Base-by-base conservation (phyloP, 2,329 filamentous ascomycete species). In the Pseudogymnoascus verrucosus region DNA sequence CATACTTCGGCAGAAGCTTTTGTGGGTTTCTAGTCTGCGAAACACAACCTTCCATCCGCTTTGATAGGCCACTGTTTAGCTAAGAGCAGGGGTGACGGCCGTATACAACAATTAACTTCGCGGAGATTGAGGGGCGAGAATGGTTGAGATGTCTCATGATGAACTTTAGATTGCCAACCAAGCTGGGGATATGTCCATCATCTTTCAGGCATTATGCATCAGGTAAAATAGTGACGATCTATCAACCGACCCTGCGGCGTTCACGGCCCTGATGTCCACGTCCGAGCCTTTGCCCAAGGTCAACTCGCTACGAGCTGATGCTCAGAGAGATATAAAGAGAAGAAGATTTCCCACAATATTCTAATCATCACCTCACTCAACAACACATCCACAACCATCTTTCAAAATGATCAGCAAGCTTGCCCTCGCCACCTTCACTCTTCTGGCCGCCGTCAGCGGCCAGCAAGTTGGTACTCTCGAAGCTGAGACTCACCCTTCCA, bases 401-500 rank as follows among this genome's bases (percentile, higher is more conserved):
- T 61, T 61, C 59, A 61, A 23, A 61, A 61, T 61, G 59, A 39
- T 39, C 59, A 39, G 23, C 34, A 42, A 26, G 34, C 59, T 61
- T 61, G 59, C 59, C 12, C 59, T 61, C 59, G 59, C 59, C 64
- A 72, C 75, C 64, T 72, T 75, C 63, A 72, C 74, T 63, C 73
- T 81, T 64, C 67, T 79, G 65, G 75, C 77, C 63, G 67, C 75
- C 54, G 77, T 72, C 44, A 71, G 73, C 42, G 77, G 75, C 64
- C 81, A 83, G 69, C 74, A 78, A 69, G 76, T 77, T 51, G 79
- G 79, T 64, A 78, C 72, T 34, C 63, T 72, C 67, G 72, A 70
- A 23, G 71, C 74, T 12, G 80, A 82, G 66, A 74, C 72, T 16
- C 81, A 83, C 66, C 81, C 81, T 62, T 70, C 76, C 61, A 74